phyloP scores from a whole-genome alignment of 1,284 basidiomycete genomes.

The Ceratobasidium sp. region DNA sequence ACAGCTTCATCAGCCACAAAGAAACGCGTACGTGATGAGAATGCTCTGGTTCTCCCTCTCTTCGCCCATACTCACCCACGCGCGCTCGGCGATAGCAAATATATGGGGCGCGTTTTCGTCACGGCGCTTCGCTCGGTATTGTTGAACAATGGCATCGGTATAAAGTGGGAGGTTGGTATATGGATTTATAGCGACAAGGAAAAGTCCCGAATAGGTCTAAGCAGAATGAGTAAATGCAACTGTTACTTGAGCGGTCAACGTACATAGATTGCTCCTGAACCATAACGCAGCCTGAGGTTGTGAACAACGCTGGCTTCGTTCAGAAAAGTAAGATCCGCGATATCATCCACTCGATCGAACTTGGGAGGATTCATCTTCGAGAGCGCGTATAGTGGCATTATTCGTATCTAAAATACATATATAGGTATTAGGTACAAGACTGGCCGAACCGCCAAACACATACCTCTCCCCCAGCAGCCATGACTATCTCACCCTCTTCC shows the following conservation, averaged over 20 bases:
- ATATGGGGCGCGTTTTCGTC: conserved; percentile 98
- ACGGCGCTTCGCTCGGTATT: conserved; percentile 89
- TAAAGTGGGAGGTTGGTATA: conserved; percentile 94
- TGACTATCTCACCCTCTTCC: conserved; percentile 77
- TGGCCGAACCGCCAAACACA: conserved; percentile 44
- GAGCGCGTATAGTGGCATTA: conserved; percentile 76
- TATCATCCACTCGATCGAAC: conserved; percentile 97
- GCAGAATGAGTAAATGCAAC: background rate
- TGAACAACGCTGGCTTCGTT: conserved; percentile 99
- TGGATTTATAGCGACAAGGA: conserved; percentile 98
- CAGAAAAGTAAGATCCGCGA: conserved; percentile 96
- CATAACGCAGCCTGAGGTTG: conserved; percentile 91
- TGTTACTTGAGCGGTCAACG: conserved; percentile 51
- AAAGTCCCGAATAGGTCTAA: conserved; percentile 94
- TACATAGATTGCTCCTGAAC: conserved; percentile 94
- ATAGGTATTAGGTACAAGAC: conserved; percentile 9
- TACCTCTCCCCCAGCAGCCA: conserved; percentile 81
- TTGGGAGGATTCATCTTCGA: conserved; percentile 99
- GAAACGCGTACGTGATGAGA: conserved; percentile 86
- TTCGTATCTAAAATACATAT: conserved; percentile 62
- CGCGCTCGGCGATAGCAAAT: conserved; percentile 95
- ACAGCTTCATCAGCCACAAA: background rate
- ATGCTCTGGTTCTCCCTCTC: conserved; percentile 98
- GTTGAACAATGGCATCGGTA: conserved; percentile 88
- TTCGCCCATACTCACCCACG: conserved; percentile 98